These are phyloP conservation scores for Debaryomycetaceae sp. DNA, from an alignment of 1,139 yeast genomes.

Conservation along the genomic window DNA sequence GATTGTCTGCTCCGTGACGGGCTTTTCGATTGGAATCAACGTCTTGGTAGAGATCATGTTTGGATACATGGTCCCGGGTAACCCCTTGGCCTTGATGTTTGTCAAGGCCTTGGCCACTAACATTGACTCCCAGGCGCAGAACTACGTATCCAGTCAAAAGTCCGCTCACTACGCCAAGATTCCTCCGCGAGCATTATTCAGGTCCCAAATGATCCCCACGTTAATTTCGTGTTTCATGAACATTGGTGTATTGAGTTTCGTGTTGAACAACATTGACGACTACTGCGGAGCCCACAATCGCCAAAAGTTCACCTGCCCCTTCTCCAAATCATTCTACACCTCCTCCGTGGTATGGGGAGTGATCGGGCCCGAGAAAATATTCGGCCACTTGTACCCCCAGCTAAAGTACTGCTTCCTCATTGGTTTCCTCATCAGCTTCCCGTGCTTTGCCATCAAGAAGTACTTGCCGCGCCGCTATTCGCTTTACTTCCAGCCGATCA, in stretches of 20 bases:
- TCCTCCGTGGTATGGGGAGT: conserved; percentile 26
- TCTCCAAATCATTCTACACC: conserved; percentile 20
- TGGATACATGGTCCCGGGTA: conserved; percentile 29
- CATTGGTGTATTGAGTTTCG: conserved; percentile 20
- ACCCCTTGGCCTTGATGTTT: conserved; percentile 27
- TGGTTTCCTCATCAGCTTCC: conserved; percentile 22
- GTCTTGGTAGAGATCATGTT: conserved; percentile 30
- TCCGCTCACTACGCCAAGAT: conserved; percentile 23
- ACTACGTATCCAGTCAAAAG: conserved; percentile 29
- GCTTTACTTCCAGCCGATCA: conserved; percentile 10
- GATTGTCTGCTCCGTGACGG: conserved; percentile 26
- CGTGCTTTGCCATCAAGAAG: conserved; percentile 15
- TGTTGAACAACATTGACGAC: conserved; percentile 14
- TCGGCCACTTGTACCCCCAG: conserved; percentile 22
- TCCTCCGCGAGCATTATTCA: conserved; percentile 24
- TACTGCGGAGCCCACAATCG: conserved; percentile 17
- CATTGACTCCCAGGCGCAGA: conserved; percentile 51
- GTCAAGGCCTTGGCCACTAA: conserved; percentile 28
- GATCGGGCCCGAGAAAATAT: conserved; percentile 25
- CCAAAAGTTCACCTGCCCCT: conserved; percentile 23
- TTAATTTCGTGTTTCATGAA: conserved; percentile 15
- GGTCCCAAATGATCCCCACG: conserved; percentile 21
- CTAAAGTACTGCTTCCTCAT: conserved; percentile 24
- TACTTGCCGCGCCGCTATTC: conserved; percentile 7
- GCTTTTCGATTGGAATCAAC: conserved; percentile 26